Conservation (phyloP, 768 basidiomycete genomes). For the Symmetrospora coprosmae region DNA sequence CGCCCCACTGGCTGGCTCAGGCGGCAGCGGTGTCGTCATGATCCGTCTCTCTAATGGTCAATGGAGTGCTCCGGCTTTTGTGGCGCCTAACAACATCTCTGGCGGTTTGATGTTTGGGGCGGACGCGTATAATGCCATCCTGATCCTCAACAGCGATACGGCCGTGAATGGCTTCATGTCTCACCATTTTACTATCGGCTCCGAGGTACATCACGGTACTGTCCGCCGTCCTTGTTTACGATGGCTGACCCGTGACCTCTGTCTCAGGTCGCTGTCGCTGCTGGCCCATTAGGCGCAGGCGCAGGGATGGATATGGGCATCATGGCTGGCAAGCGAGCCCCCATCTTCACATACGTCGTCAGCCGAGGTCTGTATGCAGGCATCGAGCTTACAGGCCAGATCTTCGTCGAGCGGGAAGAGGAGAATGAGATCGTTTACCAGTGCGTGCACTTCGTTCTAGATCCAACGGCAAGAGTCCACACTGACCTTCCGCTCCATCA, state of each 20-base stretch:
- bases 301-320: constrained; percentile 28
- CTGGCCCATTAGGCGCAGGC: constrained; percentile 31
- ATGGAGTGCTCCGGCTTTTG: constrained; percentile 32
- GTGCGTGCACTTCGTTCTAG: not conserved
- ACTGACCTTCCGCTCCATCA: not conserved
- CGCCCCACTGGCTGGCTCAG: not conserved
- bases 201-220: constrained; percentile 14
- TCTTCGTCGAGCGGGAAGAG: constrained; percentile 29
- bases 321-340: constrained; percentile 22
- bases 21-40: constrained; percentile 27
- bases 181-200: constrained; percentile 30
- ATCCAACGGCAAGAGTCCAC: not conserved
- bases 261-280: constrained; percentile 29
- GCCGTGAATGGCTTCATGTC: constrained; percentile 32
- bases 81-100: constrained; percentile 32
- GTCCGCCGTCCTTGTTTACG: not conserved
- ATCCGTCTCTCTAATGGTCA: not conserved
- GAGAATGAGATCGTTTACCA: constrained; percentile 24
- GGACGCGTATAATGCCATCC: constrained; percentile 29
- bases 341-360: constrained; percentile 28
- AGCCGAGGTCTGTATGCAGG: constrained; percentile 33
- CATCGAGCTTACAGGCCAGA: constrained; percentile 29
- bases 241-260: no score
- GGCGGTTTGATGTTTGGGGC: constrained; percentile 29
- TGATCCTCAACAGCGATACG: constrained; percentile 27